Conservation (phyloP, 2,329 filamentous ascomycete species). For the Parafenestella ontariensis region DNA sequence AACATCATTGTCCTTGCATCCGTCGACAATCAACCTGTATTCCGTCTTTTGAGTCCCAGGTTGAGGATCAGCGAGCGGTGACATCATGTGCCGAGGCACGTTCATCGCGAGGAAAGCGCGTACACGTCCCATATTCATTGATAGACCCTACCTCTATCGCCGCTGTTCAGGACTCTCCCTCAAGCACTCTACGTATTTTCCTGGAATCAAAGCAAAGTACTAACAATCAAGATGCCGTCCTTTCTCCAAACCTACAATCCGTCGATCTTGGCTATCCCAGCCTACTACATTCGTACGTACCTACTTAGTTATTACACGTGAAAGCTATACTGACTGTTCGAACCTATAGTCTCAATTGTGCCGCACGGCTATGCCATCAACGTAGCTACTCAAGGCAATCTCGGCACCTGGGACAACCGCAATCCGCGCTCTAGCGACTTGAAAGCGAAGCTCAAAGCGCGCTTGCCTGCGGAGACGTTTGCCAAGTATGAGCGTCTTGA, state of each 20-base stretch:
- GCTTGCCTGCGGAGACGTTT: slow-evolving; percentile 46
- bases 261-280: slow-evolving; percentile 54
- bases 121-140: not conserved
- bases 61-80: not conserved
- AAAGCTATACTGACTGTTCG: not conserved
- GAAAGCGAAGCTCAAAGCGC: slow-evolving; percentile 46
- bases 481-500: slow-evolving; percentile 55
- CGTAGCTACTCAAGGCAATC: slow-evolving; percentile 47
- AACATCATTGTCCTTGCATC: too few species aligned
- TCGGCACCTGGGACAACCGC: slow-evolving; percentile 52
- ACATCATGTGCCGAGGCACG: slow-evolving; percentile 21
- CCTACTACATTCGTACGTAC: slow-evolving; percentile 47
- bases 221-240: slow-evolving; percentile 18
- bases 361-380: slow-evolving; percentile 51
- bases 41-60: too few species aligned
- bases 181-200: not conserved
- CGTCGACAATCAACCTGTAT: too few species aligned
- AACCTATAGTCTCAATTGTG: slow-evolving; percentile 42
- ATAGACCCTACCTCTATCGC: not conserved
- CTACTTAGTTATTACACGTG: not conserved
- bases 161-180: not conserved
- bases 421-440: slow-evolving; percentile 50
- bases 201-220: not conserved
- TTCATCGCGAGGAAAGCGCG: not conserved
- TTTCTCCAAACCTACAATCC: slow-evolving; percentile 41